A percentile compares a stretch with the other conserved stretches of the same genome.
phyloP scores from a whole-genome alignment of 1,284 basidiomycete genomes.

The Ceratobasidium sp. region DNA sequence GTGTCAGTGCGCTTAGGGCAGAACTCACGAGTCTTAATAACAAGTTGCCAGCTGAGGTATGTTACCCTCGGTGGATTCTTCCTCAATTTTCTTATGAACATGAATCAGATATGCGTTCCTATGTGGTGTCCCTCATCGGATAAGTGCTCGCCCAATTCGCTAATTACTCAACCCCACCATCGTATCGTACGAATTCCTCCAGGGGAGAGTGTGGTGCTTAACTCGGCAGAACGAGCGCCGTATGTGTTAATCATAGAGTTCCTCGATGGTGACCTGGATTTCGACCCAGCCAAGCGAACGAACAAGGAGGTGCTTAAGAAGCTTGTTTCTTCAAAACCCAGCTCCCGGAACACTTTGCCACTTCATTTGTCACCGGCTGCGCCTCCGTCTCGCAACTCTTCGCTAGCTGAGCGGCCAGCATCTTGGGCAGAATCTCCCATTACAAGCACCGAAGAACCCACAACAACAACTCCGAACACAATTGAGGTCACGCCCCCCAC shows the following conservation, averaged over 20 bases:
- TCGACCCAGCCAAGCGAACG: constrained; percentile 85
- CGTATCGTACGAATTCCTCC: constrained; percentile 97
- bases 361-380: constrained; percentile 13
- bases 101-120: constrained; percentile 88
- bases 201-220: constrained; percentile 97
- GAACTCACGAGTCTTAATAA: constrained; percentile 97
- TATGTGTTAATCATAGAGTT: constrained; percentile 96
- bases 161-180: constrained; percentile 80
- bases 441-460: constrained; percentile 7
- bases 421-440: constrained; percentile 38
- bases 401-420: constrained; percentile 5
- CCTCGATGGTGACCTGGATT: constrained; percentile 91
- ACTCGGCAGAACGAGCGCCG: constrained; percentile 96
- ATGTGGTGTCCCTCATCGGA: constrained; percentile 91
- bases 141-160: constrained; percentile 58
- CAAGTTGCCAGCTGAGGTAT: constrained; percentile 91
- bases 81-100: neutral
- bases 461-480: constrained; percentile 26
- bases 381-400: constrained; percentile 18
- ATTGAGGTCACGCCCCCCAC: constrained; percentile 46
- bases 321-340: constrained; percentile 79
- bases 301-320: constrained; percentile 91
- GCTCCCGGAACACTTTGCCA: constrained; percentile 52
- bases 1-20: constrained; percentile 93
- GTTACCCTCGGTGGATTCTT: constrained; percentile 49